phyloP scores from a whole-genome alignment of 352 stramenopile species.

The Nothophytophthora sp. region DNA sequence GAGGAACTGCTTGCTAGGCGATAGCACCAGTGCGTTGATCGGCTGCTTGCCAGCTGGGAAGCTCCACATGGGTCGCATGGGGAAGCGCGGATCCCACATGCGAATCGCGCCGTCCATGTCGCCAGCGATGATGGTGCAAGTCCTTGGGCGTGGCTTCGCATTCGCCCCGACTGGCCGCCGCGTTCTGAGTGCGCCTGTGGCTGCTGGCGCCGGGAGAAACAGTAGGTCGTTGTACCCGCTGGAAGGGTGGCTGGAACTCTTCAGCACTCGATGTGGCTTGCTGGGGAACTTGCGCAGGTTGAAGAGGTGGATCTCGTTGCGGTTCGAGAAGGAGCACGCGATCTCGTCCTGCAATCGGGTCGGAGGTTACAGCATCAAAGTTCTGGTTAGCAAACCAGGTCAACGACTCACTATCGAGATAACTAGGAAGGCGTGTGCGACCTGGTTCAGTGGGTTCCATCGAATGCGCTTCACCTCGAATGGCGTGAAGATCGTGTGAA shows the following conservation, averaged over 20 bases:
- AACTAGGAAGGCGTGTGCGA: slow-evolving; percentile 1
- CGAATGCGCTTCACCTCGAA: slow-evolving; percentile 74
- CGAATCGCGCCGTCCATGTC: slow-evolving; percentile 67
- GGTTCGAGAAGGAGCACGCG: slow-evolving; percentile 67
- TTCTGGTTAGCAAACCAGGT: too few relatives aligned
- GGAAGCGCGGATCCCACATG: slow-evolving; percentile 66
- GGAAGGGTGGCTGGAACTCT: slow-evolving; percentile 65
- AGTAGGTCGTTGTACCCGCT: slow-evolving; percentile 81
- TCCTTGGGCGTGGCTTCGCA: slow-evolving; percentile 10
- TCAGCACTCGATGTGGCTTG: slow-evolving; percentile 60
- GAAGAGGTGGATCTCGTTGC: slow-evolving; percentile 77
- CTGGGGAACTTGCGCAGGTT: slow-evolving; percentile 74
- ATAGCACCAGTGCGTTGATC: slow-evolving; percentile 53
- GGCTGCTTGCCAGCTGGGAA: slow-evolving; percentile 49
- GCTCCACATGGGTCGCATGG: slow-evolving; percentile 50
- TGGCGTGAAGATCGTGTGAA: slow-evolving; percentile 73
- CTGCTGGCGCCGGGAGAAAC: slow-evolving; percentile 30
- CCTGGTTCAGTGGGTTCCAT: slow-evolving; percentile 77
- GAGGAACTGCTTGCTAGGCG: slow-evolving; percentile 43
- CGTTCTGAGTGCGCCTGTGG: background rate
- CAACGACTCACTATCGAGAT: too few relatives aligned
- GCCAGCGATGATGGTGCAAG: slow-evolving; percentile 44
- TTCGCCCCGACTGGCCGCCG: slow-evolving; percentile 3
- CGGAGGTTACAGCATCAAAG: background rate
- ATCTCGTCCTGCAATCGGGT: slow-evolving; percentile 59